Base-by-base conservation (phyloP, 768 basidiomycete species). In the Podaxis sp. region DNA sequence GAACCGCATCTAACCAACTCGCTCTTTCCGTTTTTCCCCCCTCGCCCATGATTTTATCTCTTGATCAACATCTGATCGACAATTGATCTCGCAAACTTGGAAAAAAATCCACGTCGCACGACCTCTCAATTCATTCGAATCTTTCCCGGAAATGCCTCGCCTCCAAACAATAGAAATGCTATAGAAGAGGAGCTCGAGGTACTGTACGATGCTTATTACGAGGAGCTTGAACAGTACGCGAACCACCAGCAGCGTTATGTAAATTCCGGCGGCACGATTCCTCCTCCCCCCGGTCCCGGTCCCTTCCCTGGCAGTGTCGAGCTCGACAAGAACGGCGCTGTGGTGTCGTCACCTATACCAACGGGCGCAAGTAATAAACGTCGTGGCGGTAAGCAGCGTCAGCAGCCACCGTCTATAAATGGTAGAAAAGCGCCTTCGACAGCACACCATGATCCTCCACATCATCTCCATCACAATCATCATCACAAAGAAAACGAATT, bases 161-260 rank as follows among this genome's bases (percentile, higher is more conserved):
- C 67, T 65, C 66, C 56, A 68, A 61, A 58, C 46, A 58, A 66
- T 70, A 96, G 93, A 70, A 90, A 91, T 81, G 96, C 96, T 66
- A 98, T 99, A 82, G 97, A 99, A 83, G 93, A 96, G 81, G 97
- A 99, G 84, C 91, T 99, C 77, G 95, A 99, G 84, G 93, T 95
- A 82, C 89, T 99, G 80, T 99, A 99, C 87, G 96, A 98, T 86
- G 95, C 96, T 82, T 99, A 99, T 86, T 99, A 98, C 87, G 94
- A 97, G 77, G 96, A 99, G 85, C 90, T 99, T 83, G 94, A 97
- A 85, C 89, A 91, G 82, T 99, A 99, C 87, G 97, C 96, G 78
- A 91, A 93, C 79, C 91, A 93, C 81, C 94, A 96, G 84, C 92
- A 95, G 86, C 93, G 89, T 78, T 95, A 95, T 81, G 91, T 93